phyloP scores from a whole-genome alignment of 169 alveolate genomes.

The Babesia bigemina region DNA sequence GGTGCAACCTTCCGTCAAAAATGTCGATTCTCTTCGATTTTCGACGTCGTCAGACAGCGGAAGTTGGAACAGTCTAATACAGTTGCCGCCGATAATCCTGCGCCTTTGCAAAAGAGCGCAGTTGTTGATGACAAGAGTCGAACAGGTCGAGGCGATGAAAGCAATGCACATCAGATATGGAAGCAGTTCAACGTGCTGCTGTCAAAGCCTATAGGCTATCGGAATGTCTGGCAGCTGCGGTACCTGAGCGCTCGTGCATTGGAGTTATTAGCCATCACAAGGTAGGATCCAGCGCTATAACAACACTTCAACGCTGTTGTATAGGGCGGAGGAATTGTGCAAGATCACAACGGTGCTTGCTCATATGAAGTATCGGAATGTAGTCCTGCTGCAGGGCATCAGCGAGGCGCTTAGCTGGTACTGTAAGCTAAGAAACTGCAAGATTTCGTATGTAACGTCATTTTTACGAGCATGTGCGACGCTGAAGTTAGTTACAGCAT shows the following conservation, averaged over 20 bases:
- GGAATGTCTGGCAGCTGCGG: conserved; percentile 26
- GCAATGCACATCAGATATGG: conserved; percentile 5
- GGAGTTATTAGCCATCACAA: conserved; percentile 26
- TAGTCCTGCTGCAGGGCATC: conserved; percentile 59
- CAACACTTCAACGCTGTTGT: neutral
- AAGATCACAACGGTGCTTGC: conserved; percentile 46
- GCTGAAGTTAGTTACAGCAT: conserved; percentile 15
- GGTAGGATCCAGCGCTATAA: neutral
- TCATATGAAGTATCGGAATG: conserved; percentile 49
- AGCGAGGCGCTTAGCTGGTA: conserved; percentile 60
- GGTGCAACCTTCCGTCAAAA: no score
- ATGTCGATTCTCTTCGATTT: conserved; percentile 18
- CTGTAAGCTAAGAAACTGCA: conserved; percentile 47
- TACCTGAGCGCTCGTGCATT: conserved; percentile 32
- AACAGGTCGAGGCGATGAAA: neutral
- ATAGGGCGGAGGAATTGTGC: conserved; percentile 57
- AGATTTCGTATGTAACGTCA: conserved; percentile 25
- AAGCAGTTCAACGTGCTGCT: conserved; percentile 40
- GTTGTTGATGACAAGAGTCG: neutral
- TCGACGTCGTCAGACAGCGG: conserved; percentile 36
- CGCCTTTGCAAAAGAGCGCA: neutral
- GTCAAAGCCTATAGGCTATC: conserved; percentile 54
- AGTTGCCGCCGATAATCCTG: neutral
- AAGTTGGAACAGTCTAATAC: neutral
- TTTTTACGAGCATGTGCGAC: conserved; percentile 44